Conservation (phyloP, 208 protist genomes). For the Leishmania lainsoni region DNA sequence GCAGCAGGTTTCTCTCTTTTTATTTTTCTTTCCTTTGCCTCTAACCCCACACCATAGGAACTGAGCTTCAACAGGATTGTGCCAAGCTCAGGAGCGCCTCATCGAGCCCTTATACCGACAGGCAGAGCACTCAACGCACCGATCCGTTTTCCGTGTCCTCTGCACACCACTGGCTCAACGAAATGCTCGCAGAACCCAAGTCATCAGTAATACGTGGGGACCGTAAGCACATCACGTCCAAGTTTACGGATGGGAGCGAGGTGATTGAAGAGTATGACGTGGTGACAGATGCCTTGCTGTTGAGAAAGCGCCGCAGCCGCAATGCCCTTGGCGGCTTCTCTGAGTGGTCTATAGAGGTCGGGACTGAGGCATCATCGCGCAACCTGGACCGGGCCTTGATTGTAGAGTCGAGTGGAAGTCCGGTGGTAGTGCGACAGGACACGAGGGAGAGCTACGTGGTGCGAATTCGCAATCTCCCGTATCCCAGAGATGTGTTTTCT, state of each 20-base stretch:
- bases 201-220: slow-evolving; percentile 84
- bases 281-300: slow-evolving; percentile 90
- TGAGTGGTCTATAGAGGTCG: slow-evolving; percentile 92
- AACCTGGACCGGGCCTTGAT: slow-evolving; percentile 75
- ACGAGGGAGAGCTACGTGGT: slow-evolving; percentile 83
- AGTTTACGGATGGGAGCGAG: slow-evolving; percentile 87
- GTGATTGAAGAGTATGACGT: slow-evolving; percentile 95
- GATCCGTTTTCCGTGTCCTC: background rate
- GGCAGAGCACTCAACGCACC: background rate
- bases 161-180: background rate
- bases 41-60: background rate
- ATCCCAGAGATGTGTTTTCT: slow-evolving; percentile 82
- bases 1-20: slow-evolving; percentile 5
- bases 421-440: slow-evolving; percentile 88
- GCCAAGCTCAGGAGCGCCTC: background rate
- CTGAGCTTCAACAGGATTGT: background rate
- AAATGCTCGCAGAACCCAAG: slow-evolving; percentile 74
- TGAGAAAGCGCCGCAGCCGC: slow-evolving; percentile 80
- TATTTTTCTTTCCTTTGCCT: slow-evolving; percentile 11
- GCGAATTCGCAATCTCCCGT: slow-evolving; percentile 93
- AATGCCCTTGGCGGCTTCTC: slow-evolving; percentile 77
- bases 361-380: slow-evolving; percentile 55
- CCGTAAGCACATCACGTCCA: slow-evolving; percentile 86
- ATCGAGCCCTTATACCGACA: background rate
- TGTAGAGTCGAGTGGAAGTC: slow-evolving; percentile 70